These are phyloP conservation scores for Collybia sordida DNA, from an alignment of 768 basidiomycete species.

Conservation along the genomic window DNA sequence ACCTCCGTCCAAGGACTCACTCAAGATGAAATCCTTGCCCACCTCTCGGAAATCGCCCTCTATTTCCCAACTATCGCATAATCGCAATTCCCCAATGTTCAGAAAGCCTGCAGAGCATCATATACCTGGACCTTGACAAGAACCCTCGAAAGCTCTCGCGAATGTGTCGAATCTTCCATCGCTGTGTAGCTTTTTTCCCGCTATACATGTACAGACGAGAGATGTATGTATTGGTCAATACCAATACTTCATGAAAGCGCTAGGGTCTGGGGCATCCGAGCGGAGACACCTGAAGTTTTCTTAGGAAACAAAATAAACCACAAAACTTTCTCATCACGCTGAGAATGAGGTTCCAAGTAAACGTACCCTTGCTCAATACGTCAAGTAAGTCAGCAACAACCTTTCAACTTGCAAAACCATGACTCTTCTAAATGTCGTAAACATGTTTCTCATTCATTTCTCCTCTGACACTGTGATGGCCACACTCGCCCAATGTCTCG, in stretches of 20 bases:
- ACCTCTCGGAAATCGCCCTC: slow-evolving; percentile 20
- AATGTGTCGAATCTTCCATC: slow-evolving; percentile 16
- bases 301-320: slow-evolving; percentile 8
- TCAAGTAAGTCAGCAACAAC: slow-evolving; percentile 9
- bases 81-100: slow-evolving; percentile 12
- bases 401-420: neutral
- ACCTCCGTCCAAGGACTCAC: slow-evolving; percentile 8
- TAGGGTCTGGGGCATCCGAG: no score
- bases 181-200: slow-evolving; percentile 14
- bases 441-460: slow-evolving; percentile 14
- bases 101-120: neutral
- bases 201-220: slow-evolving; percentile 14
- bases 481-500: slow-evolving; percentile 22
- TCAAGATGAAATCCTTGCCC: slow-evolving; percentile 19
- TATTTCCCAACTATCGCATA: slow-evolving; percentile 15
- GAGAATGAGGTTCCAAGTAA: slow-evolving; percentile 24
- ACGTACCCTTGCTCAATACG: slow-evolving; percentile 17
- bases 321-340: slow-evolving; percentile 14
- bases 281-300: neutral
- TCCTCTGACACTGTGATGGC: slow-evolving; percentile 9
- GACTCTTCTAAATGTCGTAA: slow-evolving; percentile 12
- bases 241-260: no score
- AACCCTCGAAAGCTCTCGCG: slow-evolving; percentile 17
- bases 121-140: slow-evolving; percentile 6
- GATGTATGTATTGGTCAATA: slow-evolving; percentile 20